phyloP scores from a whole-genome alignment of 2,329 filamentous ascomycete species.

The Aspergillus tubingensis region DNA sequence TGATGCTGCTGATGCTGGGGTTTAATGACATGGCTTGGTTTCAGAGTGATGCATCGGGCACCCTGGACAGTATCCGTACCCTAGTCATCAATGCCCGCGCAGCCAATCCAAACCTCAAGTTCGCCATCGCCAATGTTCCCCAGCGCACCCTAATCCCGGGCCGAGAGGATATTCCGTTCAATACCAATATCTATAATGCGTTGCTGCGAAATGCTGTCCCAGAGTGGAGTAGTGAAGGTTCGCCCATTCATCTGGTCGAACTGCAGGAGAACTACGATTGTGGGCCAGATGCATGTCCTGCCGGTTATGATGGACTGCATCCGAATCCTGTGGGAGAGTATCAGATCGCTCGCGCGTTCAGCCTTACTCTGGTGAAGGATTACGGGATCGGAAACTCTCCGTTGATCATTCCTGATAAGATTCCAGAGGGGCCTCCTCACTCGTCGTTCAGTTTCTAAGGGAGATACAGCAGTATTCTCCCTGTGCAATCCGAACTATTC shows the following conservation, averaged over 20 bases:
- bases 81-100: not conserved
- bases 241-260: conserved; percentile 3
- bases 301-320: conserved; percentile 7
- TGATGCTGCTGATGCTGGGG: conserved; percentile 8
- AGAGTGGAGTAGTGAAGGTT: not conserved
- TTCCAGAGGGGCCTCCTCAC: not conserved
- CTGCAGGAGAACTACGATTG: conserved; percentile 5
- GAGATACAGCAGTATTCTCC: not conserved
- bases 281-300: conserved; percentile 1
- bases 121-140: conserved; percentile 4
- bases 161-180: conserved; percentile 4
- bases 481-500: no score
- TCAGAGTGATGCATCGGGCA: not conserved
- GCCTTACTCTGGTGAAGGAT: not conserved
- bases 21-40: conserved; percentile 14
- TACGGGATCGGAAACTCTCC: not conserved
- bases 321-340: not conserved
- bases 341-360: conserved; percentile 7
- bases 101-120: conserved; percentile 2
- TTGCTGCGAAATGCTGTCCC: conserved; percentile 1
- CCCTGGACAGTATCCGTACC: not conserved
- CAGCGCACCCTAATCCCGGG: conserved; percentile 7
- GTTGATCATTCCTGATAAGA: not conserved
- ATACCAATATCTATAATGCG: conserved; percentile 4
- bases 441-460: not conserved